These are phyloP conservation scores for Suhomyces kilbournensis DNA, from an alignment of 805 yeast genomes.

Conservation along the genomic window DNA sequence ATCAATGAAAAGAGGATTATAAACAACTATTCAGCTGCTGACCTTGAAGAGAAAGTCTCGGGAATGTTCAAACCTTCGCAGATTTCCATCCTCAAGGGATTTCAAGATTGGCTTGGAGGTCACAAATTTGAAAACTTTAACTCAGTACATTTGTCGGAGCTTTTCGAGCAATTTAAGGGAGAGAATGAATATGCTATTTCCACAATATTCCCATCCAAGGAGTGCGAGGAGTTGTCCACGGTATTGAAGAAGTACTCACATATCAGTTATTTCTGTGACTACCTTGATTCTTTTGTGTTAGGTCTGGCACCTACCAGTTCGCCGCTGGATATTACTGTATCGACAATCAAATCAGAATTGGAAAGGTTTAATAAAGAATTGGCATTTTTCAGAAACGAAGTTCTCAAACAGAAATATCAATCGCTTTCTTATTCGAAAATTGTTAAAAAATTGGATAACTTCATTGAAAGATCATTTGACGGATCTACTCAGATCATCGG, in stretches of 20 bases:
- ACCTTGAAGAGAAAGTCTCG: not conserved
- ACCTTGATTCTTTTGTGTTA: not conserved
- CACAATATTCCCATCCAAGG: not conserved
- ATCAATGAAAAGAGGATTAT: not conserved
- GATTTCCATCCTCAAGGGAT: not conserved
- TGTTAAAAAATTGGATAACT: conserved; percentile 2
- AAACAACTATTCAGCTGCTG: not conserved
- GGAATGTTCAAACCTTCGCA: not conserved
- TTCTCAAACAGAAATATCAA: conserved; percentile 4
- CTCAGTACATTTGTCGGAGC: not conserved
- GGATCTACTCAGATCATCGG: not conserved
- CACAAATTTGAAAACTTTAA: conserved; percentile 1
- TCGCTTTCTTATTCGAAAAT: conserved; percentile 11
- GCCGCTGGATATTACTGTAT: not conserved
- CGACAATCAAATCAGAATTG: conserved; percentile 12
- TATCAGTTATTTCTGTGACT: not conserved
- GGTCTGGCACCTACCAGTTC: not conserved
- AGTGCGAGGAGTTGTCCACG: not conserved
- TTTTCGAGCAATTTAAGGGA: conserved; percentile 1
- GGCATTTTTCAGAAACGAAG: conserved; percentile 10
- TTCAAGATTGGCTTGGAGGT: conserved; percentile 4
- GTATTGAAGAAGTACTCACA: not conserved
- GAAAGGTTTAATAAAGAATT: conserved; percentile 15
- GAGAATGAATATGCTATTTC: not conserved
- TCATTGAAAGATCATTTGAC: conserved; percentile 2